These are phyloP conservation scores for Alternaria solani DNA, from an alignment of 2,329 filamentous ascomycete species.

Conservation along the genomic window DNA sequence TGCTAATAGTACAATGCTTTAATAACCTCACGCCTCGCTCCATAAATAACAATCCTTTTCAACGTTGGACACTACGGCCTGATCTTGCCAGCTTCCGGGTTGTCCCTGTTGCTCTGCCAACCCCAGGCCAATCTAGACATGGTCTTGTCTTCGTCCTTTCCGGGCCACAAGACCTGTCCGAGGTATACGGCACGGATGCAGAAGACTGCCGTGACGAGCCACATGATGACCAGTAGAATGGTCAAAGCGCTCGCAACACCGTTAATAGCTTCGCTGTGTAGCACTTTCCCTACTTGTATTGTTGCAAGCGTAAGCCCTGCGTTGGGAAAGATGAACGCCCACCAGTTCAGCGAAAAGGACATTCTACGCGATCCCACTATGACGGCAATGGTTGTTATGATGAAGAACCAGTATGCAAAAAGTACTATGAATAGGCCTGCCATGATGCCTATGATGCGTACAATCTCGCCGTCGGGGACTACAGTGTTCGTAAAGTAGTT, in stretches of 20 bases:
- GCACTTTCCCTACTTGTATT: conserved; percentile 63
- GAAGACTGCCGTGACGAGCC: conserved; percentile 61
- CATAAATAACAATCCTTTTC: not conserved
- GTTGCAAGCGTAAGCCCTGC: conserved; percentile 68
- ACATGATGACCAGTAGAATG: conserved; percentile 62
- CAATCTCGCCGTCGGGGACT: conserved; percentile 47
- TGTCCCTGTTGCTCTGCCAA: conserved; percentile 29
- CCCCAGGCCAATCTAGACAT: conserved; percentile 39
- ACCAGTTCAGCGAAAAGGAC: conserved; percentile 51
- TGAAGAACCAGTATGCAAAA: conserved; percentile 62
- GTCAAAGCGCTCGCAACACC: conserved; percentile 65
- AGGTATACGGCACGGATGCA: conserved; percentile 61
- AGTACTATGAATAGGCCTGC: conserved; percentile 58
- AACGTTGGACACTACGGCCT: conserved; percentile 5
- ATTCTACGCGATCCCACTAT: conserved; percentile 53
- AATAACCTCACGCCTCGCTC: conserved; percentile 3
- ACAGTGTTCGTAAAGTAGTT: conserved; percentile 46
- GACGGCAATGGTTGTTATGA: conserved; percentile 52
- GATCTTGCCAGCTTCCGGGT: conserved; percentile 23
- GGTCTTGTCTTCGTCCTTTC: conserved; percentile 50
- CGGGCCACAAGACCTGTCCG: conserved; percentile 64
- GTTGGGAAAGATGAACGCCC: conserved; percentile 73
- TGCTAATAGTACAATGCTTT: not conserved
- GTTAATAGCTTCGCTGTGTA: conserved; percentile 63
- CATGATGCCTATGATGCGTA: conserved; percentile 55